Evolutionary conservation across 345 rosid genomes (phyloP).

Genomic region (Hevea brasiliensis): DNA sequence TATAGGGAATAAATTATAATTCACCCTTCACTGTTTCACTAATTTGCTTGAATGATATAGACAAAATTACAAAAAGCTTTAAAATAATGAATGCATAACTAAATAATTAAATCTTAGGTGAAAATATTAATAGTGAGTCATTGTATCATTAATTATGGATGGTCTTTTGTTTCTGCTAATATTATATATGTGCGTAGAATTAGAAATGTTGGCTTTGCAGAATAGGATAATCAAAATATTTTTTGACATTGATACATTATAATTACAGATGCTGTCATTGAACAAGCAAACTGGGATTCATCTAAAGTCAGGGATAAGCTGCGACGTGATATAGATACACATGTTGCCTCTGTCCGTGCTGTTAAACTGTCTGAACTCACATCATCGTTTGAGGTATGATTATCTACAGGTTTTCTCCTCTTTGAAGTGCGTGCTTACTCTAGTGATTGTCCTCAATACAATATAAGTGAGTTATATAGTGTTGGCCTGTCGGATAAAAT

Average conservation of each 20-base stretch:
- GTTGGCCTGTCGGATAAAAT: not conserved
- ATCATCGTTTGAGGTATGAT: conserved; percentile 67
- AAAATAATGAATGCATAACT: not conserved
- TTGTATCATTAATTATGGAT: not conserved
- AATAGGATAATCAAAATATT: not conserved
- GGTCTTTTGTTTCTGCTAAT: not conserved
- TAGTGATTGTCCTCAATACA: not conserved
- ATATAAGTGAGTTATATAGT: not conserved
- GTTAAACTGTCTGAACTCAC: conserved; percentile 81
- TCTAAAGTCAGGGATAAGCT: conserved; percentile 76
- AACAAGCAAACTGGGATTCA: conserved; percentile 91
- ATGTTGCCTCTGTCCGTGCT: conserved; percentile 73
- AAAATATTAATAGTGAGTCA: not conserved
- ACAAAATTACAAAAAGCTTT: not conserved
- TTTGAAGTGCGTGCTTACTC: not conserved
- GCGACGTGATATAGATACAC: conserved; percentile 81
- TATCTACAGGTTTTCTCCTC: not conserved
- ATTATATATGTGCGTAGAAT: not conserved
- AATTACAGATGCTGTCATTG: conserved; percentile 72
- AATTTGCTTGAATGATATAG: not conserved
- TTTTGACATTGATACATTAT: not conserved
- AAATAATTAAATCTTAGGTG: not conserved
- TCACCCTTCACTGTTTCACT: not conserved
- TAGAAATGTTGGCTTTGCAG: not conserved
- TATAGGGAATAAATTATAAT: too few relatives aligned